Evolutionary conservation across 2,329 filamentous ascomycete genomes (phyloP).

Genomic region (Paramyrothecium sp.): DNA sequence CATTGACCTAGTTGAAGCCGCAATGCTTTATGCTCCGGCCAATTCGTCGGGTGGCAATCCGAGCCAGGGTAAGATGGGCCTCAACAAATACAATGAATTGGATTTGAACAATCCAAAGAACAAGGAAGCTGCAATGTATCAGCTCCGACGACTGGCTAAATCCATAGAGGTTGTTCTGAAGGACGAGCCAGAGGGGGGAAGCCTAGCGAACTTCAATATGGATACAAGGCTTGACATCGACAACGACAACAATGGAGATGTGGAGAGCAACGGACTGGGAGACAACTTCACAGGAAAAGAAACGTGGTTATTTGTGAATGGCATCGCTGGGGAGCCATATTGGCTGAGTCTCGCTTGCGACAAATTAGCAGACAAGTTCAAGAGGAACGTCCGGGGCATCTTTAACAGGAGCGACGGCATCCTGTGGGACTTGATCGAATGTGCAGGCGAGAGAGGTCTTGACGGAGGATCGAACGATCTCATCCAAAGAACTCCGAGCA

Average conservation of each 20-base stretch:
- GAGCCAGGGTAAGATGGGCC: not conserved
- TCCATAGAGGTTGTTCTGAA: not conserved
- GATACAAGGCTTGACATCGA: not conserved
- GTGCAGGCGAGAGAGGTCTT: not conserved
- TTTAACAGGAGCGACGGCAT: not conserved
- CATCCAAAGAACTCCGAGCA: not conserved
- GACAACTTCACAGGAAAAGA: no score
- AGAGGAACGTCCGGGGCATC: not conserved
- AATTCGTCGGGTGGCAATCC: not conserved
- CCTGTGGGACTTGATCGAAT: not conserved
- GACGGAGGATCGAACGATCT: not conserved
- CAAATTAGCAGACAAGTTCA: not conserved
- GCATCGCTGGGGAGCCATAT: not conserved
- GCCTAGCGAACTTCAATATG: not conserved
- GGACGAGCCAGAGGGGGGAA: not conserved
- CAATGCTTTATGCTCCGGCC: not conserved
- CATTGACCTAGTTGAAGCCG: not conserved
- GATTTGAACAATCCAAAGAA: not conserved
- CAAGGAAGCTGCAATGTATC: not conserved
- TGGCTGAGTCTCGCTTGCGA: not conserved
- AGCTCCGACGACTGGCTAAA: not conserved
- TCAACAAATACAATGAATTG: not conserved
- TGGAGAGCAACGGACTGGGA: not conserved
- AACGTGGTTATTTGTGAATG: not conserved
- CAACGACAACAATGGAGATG: not conserved